These are phyloP conservation scores for Penicillium sp. DNA, from an alignment of 2,329 filamentous ascomycete species.

Conservation along the genomic window DNA sequence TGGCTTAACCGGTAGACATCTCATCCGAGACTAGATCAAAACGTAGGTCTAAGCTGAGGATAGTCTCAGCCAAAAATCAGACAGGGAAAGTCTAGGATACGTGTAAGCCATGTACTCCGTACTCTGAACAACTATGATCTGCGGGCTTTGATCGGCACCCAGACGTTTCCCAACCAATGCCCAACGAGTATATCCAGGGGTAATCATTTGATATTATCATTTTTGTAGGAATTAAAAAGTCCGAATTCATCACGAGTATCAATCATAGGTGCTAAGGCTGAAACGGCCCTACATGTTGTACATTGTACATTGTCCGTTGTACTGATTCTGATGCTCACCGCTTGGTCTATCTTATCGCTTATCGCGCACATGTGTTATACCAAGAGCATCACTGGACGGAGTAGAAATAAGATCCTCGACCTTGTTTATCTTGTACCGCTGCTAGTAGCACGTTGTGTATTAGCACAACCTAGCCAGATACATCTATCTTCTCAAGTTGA, in stretches of 20 bases:
- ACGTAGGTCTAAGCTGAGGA: not conserved
- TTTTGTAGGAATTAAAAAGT: not conserved
- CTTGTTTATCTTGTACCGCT: not conserved
- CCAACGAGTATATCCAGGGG: not conserved
- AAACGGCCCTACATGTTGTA: not conserved
- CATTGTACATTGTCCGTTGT: not conserved
- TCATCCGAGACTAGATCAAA: not conserved
- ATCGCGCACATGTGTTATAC: slow-evolving; percentile 3
- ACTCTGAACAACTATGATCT: not conserved
- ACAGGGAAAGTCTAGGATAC: not conserved
- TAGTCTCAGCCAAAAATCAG: not conserved
- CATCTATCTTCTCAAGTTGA: too few species aligned
- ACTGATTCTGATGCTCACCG: slow-evolving; percentile 3
- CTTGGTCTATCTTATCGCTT: slow-evolving; percentile 11
- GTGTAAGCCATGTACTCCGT: not conserved
- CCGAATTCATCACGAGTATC: not conserved
- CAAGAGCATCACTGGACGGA: not conserved
- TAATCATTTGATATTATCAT: not conserved
- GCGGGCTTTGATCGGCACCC: not conserved
- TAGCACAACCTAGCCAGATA: not conserved
- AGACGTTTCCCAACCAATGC: not conserved
- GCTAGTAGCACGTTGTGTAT: not conserved
- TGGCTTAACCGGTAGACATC: not conserved
- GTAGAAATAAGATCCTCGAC: not conserved
- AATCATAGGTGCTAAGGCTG: not conserved